A percentile compares a stretch with the other conserved stretches of the same genome.
Evolutionary conservation across 768 basidiomycete genomes (phyloP).

Genomic region (Tulasnella sp.): DNA sequence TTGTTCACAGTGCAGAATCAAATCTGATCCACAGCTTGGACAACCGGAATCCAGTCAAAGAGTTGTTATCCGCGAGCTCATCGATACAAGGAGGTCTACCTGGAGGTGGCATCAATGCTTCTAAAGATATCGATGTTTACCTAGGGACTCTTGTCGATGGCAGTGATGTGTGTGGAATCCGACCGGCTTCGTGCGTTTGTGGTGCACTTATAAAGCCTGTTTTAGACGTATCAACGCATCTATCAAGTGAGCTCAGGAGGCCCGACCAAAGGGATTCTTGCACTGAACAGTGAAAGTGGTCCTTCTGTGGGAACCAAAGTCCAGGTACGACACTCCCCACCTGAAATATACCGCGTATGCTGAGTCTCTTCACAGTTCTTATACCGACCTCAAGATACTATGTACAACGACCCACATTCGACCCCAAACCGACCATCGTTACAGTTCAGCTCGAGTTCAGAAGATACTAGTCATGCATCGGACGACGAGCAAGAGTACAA

Average conservation of each 20-base stretch:
- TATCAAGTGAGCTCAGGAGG: conserved; percentile 13
- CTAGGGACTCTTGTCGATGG: conserved; percentile 9
- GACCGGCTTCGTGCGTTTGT: not conserved
- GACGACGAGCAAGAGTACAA: no score
- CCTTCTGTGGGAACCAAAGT: conserved; percentile 4
- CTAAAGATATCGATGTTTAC: conserved; percentile 12
- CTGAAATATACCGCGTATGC: no score
- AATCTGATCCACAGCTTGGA: conserved; percentile 17
- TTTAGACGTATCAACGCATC: not conserved
- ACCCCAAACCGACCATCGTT: no score
- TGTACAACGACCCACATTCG: no score
- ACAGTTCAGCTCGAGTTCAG: no score
- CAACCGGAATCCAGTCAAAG: conserved; percentile 7
- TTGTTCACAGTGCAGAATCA: not conserved
- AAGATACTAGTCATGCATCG: no score
- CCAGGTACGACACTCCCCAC: not conserved
- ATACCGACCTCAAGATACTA: no score
- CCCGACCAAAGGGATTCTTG: conserved; percentile 13
- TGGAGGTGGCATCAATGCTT: not conserved
- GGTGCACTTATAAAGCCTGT: not conserved
- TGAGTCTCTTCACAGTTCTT: no score
- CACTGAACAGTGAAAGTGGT: conserved; percentile 7
- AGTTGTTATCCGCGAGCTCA: not conserved
- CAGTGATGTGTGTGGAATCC: not conserved
- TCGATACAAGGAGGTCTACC: not conserved